Evolutionary conservation across 2,329 filamentous ascomycete species (phyloP), one percentile per base, ranked within the genome.

Genomic region (Herpotrichia juniperi): DNA sequence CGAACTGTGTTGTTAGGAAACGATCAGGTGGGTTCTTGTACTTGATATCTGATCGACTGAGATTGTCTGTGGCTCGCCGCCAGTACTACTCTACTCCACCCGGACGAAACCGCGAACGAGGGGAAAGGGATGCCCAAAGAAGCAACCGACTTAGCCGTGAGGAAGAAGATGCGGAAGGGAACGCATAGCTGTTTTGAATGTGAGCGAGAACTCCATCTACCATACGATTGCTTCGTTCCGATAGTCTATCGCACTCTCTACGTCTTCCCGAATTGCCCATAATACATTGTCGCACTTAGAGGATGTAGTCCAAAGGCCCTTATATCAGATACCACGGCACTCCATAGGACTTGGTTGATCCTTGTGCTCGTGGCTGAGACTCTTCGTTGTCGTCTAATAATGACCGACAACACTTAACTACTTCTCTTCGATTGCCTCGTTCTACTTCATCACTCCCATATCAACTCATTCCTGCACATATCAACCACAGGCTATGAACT

Each of bases 101-200:
- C 46, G 35, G 46, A 49, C 39, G 48, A 44, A 45, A 26, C 3
- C 4, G 12, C 22, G n/a, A 37, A 44, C 19, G 46, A 43, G 37
- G 16, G 40, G 31, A 50, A 37, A 28, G 26, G 21, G 11, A 74
- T 74, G 71, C 71, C 71, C 1, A 74, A 74, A 59, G 68, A 71
- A 55, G 61, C 67, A 44, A 60, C 68, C 37, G 56, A 54, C 26
- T 46, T 70, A 51, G 64, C 67, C 35, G 61, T 63, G 30, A 66
- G 72, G 44, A 75, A 74, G 61, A 76, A 73, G 68, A 76, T 76
- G 74, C 66, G 74, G 47, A 76, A 76, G 58, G 74, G 74, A 19
- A 76, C 74, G 44, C 74, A 76, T 59, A 76, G 73, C 56, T 76
- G 74, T 62, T 76, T 76, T 51, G 74, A 76, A 68, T 76, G 74